Percentiles rank a stretch among this genome's conserved stretches.
These are phyloP conservation scores for Malassezia vespertilionis DNA, from an alignment of 1,284 basidiomycete genomes.

Conservation along the genomic window DNA sequence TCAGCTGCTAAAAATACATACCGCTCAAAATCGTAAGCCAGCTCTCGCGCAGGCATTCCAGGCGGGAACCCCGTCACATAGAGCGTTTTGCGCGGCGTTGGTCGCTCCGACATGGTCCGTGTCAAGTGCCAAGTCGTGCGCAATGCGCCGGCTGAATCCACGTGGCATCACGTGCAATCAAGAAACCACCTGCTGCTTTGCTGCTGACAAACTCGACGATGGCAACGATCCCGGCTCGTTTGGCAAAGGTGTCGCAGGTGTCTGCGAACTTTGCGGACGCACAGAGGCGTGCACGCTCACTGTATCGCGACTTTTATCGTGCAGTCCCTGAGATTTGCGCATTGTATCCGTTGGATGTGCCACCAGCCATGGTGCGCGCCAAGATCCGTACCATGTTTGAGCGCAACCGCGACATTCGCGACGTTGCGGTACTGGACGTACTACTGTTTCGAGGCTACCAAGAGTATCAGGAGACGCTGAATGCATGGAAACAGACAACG, in stretches of 20 bases:
- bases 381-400: slow-evolving; percentile 81
- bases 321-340: slow-evolving; percentile 76
- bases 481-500: slow-evolving; percentile 72
- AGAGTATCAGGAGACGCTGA: slow-evolving; percentile 86
- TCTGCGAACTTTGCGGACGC: slow-evolving; percentile 58
- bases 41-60: slow-evolving; percentile 33
- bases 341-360: slow-evolving; percentile 72
- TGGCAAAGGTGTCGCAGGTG: slow-evolving; percentile 59
- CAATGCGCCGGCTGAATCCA: too few species aligned
- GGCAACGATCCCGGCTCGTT: slow-evolving; percentile 80
- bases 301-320: slow-evolving; percentile 88
- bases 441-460: slow-evolving; percentile 73
- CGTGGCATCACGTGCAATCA: too few species aligned
- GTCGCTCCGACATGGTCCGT: slow-evolving; percentile 1
- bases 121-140: too few species aligned
- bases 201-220: slow-evolving; percentile 48
- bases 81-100: slow-evolving; percentile 16
- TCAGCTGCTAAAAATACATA: neutral
- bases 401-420: slow-evolving; percentile 68
- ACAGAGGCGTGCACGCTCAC: slow-evolving; percentile 59
- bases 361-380: slow-evolving; percentile 68
- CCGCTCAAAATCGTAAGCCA: slow-evolving; percentile 38
- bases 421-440: slow-evolving; percentile 73
- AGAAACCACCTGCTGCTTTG: too few species aligned
- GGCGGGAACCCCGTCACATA: slow-evolving; percentile 36